phyloP scores from a whole-genome alignment of 306 rosid species.

The Cicer bijugum region DNA sequence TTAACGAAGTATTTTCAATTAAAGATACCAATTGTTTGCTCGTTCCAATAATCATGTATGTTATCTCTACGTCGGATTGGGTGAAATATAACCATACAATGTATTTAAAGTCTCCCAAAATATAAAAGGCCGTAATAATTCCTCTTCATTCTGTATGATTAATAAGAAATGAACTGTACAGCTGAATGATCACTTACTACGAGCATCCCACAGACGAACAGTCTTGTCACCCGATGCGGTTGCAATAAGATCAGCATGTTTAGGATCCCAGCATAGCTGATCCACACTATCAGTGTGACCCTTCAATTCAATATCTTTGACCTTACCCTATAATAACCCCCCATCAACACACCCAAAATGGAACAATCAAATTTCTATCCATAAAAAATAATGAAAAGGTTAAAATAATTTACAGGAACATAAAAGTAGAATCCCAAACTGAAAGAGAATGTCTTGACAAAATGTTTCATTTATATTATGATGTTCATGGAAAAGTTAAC shows the following conservation, averaged over 20 bases:
- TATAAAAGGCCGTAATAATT: slow-evolving; percentile 26
- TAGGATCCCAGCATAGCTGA: slow-evolving; percentile 99
- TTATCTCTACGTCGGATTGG: slow-evolving; percentile 2
- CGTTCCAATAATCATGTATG: background rate
- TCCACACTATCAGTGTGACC: slow-evolving; percentile 99
- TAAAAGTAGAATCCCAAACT: slow-evolving; percentile 16
- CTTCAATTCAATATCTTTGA: slow-evolving; percentile 87
- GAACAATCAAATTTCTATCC: slow-evolving; percentile 21
- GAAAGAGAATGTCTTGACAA: slow-evolving; percentile 24
- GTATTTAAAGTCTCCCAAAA: slow-evolving; percentile 22
- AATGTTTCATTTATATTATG: slow-evolving; percentile 5
- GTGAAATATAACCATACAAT: slow-evolving; percentile 24
- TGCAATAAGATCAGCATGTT: slow-evolving; percentile 87
- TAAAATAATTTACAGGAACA: slow-evolving; percentile 30
- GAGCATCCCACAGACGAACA: slow-evolving; percentile 96
- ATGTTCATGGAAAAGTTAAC: slow-evolving; percentile 11
- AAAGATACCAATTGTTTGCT: slow-evolving; percentile 1
- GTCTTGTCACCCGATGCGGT: slow-evolving; percentile 98
- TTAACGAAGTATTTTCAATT: background rate
- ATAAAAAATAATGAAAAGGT: slow-evolving; percentile 16
- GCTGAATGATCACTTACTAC: slow-evolving; percentile 64
- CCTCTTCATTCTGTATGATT: slow-evolving; percentile 2
- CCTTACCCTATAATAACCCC: slow-evolving; percentile 65
- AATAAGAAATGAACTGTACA: slow-evolving; percentile 8
- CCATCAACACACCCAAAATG: background rate